These are phyloP conservation scores for Chimonanthus praecox DNA, from an alignment of 164 flowering plant species.

Conservation along the genomic window DNA sequence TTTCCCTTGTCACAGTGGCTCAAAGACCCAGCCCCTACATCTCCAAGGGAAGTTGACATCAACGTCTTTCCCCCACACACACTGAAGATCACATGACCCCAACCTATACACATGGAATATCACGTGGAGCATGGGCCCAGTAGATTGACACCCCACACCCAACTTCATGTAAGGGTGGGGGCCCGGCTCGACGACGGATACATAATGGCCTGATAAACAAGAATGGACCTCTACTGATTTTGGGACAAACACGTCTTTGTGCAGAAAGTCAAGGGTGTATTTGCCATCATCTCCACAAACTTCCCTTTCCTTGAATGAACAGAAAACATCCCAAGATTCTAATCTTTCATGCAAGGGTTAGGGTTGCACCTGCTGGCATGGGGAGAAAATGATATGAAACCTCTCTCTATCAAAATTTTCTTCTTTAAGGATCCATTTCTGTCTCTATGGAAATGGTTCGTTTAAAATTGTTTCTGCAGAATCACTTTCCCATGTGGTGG, in stretches of 20 bases:
- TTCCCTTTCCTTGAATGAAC: neutral
- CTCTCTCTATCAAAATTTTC: slow-evolving; percentile 9
- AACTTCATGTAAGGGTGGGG: slow-evolving; percentile 18
- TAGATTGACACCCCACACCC: slow-evolving; percentile 7
- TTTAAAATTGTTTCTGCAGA: too few species aligned
- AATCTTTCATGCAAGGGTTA: neutral
- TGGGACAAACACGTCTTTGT: neutral
- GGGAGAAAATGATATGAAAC: slow-evolving; percentile 11
- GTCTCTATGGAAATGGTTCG: too few species aligned
- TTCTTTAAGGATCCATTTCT: neutral
- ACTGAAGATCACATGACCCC: neutral
- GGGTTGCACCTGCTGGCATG: neutral
- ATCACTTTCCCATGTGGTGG: too few species aligned
- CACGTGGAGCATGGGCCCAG: slow-evolving; percentile 22
- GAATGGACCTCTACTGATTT: neutral
- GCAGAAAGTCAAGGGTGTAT: neutral
- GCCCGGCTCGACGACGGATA: slow-evolving; percentile 9
- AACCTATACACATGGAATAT: slow-evolving; percentile 11
- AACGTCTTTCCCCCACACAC: too few species aligned
- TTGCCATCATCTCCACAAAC: neutral
- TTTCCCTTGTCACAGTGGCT: slow-evolving; percentile 12
- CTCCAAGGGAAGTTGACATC: neutral
- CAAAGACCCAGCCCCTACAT: slow-evolving; percentile 25
- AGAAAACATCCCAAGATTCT: neutral
- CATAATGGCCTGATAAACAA: neutral